Percentiles rank a stretch among this genome's conserved stretches.
phyloP scores from a whole-genome alignment of 148 eudicot species.

The Arctostaphylos glauca region DNA sequence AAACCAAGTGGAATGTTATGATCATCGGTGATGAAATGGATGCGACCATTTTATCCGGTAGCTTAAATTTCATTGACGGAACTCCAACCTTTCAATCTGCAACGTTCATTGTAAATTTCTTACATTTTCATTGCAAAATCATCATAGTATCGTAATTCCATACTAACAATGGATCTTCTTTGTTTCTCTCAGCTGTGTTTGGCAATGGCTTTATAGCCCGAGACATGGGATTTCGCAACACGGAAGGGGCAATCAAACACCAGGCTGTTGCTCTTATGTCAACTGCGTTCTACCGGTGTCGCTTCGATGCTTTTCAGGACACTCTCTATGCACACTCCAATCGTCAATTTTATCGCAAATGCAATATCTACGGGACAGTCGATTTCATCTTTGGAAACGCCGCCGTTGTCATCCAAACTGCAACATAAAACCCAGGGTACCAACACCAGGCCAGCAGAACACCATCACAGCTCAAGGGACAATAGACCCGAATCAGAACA shows the following conservation, averaged over 20 bases:
- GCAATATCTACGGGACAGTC: conserved; percentile 35
- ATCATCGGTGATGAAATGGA: too few species aligned
- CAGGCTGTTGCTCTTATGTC: conserved; percentile 45
- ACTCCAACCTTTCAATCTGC: too few species aligned
- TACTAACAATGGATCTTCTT: not conserved
- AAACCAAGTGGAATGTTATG: too few species aligned
- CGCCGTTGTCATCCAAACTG: conserved; percentile 35
- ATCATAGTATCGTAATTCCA: too few species aligned
- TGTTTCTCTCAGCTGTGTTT: conserved; percentile 21
- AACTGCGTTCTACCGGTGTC: conserved; percentile 32
- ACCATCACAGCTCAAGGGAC: conserved; percentile 40
- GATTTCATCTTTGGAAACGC: conserved; percentile 45
- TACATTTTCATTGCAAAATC: too few species aligned
- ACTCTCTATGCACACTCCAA: conserved; percentile 40
- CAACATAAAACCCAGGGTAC: conserved; percentile 24
- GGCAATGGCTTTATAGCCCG: conserved; percentile 38
- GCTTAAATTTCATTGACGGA: too few species aligned
- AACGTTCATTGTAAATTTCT: too few species aligned
- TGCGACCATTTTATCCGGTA: too few species aligned
- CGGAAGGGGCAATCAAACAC: conserved; percentile 38
- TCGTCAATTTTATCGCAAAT: conserved; percentile 44
- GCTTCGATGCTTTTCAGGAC: conserved; percentile 40
- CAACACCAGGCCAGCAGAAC: conserved; percentile 33
- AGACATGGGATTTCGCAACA: conserved; percentile 39
- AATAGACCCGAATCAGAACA: conserved; percentile 42